A percentile compares a stretch with the other conserved stretches of the same genome.
These are phyloP conservation scores for Melastoma malabathricum DNA, from an alignment of 345 rosid species.

Conservation along the genomic window DNA sequence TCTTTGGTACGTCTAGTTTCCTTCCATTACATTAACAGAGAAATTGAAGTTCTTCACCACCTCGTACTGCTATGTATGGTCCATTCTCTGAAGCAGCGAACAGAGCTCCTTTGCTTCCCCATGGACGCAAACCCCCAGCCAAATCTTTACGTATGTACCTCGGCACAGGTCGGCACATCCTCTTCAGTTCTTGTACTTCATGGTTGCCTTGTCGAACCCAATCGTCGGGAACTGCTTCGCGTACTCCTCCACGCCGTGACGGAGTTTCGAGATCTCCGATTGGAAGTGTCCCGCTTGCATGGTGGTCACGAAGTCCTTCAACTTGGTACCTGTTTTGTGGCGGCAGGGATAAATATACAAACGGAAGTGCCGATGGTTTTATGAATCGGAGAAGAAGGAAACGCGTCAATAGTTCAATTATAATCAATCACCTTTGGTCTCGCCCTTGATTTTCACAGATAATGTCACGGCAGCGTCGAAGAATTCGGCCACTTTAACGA, in stretches of 20 bases:
- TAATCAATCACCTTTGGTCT: constrained; percentile 50
- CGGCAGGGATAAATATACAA: not conserved
- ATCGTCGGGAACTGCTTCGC: constrained; percentile 97
- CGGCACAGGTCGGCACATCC: not conserved
- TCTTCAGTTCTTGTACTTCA: constrained; percentile 87
- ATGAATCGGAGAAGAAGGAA: constrained; percentile 10
- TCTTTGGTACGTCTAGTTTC: too few relatives aligned
- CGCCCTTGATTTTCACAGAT: constrained; percentile 67
- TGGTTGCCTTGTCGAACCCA: constrained; percentile 85
- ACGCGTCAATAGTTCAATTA: not conserved
- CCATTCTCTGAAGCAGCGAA: too few relatives aligned
- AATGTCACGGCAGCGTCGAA: constrained; percentile 60
- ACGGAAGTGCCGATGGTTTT: too few relatives aligned
- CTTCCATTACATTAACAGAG: too few relatives aligned
- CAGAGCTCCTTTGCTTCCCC: too few relatives aligned
- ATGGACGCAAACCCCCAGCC: too few relatives aligned
- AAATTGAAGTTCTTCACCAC: too few relatives aligned
- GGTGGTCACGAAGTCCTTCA: constrained; percentile 70
- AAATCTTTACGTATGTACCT: too few relatives aligned
- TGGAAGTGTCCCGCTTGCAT: constrained; percentile 38
- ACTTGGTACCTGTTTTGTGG: constrained; percentile 49
- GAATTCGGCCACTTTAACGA: constrained; percentile 72
- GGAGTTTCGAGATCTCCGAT: constrained; percentile 60
- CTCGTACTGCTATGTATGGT: too few relatives aligned
- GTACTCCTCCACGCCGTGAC: constrained; percentile 61